Conservation (phyloP, 441 rosid genomes). For the Aleurites moluccanus region DNA sequence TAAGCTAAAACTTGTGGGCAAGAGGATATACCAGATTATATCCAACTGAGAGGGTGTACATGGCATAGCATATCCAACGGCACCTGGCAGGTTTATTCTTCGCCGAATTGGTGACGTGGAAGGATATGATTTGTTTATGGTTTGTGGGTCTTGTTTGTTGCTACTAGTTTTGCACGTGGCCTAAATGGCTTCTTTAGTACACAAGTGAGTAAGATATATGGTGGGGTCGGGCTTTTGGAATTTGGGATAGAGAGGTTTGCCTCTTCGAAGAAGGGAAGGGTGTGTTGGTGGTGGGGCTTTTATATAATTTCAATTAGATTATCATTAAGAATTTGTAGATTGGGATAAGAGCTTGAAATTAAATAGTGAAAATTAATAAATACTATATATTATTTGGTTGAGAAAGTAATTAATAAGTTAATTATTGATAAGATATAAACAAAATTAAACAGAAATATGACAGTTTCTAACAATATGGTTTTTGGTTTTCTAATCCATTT, state of each 20-base stretch:
- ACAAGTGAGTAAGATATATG: neutral
- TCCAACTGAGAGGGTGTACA: constrained; percentile 12
- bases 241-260: constrained; percentile 10
- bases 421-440: no score
- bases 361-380: no score
- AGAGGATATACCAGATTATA: constrained; percentile 40
- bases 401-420: no score
- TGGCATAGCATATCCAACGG: constrained; percentile 48
- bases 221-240: constrained; percentile 5
- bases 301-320: neutral
- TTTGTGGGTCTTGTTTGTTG: neutral
- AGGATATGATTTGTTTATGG: constrained; percentile 20
- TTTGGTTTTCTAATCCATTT: neutral
- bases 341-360: neutral
- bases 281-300: neutral
- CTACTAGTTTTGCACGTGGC: constrained; percentile 12
- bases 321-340: neutral
- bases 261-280: constrained; percentile 39
- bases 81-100: constrained; percentile 38
- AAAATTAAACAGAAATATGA: no score
- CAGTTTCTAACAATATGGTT: neutral
- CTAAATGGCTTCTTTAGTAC: neutral
- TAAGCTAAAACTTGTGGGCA: neutral
- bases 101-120: constrained; percentile 17
- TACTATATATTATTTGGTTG: no score